Percentiles rank a stretch among this genome's conserved stretches.
phyloP scores from a whole-genome alignment of 768 basidiomycete genomes.

The Rhodotorula paludigena region DNA sequence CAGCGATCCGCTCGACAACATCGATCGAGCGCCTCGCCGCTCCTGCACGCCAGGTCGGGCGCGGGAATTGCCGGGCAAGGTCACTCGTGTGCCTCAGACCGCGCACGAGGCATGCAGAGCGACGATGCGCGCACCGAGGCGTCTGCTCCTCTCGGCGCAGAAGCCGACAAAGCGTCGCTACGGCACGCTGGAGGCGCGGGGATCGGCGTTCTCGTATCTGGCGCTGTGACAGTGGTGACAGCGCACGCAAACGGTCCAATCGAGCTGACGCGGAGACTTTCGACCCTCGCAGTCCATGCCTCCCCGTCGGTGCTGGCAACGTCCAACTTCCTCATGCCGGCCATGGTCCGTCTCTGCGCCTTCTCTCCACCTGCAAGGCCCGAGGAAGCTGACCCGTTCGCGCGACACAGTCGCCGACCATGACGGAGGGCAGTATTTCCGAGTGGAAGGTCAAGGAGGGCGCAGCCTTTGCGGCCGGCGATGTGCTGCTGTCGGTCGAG shows the following conservation, averaged over 20 bases:
- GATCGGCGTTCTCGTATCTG: no score
- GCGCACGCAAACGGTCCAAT: neutral
- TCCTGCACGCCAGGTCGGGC: no score
- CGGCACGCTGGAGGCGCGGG: no score
- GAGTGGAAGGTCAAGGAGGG: slow-evolving; percentile 98
- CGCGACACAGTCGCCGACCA: slow-evolving; percentile 87
- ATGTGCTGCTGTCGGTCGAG: slow-evolving; percentile 84
- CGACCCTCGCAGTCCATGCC: slow-evolving; percentile 14
- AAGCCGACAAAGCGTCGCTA: no score
- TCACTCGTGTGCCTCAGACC: no score
- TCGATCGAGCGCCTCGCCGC: slow-evolving; percentile 5
- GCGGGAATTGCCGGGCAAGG: no score
- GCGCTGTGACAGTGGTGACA: no score
- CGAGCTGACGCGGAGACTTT: neutral
- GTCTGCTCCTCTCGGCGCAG: no score
- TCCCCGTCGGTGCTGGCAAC: slow-evolving; percentile 51
- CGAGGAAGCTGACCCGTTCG: slow-evolving; percentile 51
- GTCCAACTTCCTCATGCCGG: slow-evolving; percentile 81
- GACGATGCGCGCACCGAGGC: no score
- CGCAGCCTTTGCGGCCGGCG: slow-evolving; percentile 77
- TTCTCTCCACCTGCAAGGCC: no score
- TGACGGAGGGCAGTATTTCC: slow-evolving; percentile 98
- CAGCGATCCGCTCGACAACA: neutral
- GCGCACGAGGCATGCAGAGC: no score
- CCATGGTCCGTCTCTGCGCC: slow-evolving; percentile 55